A percentile compares a stretch with the other conserved stretches of the same genome.
Conservation (phyloP, 495 filamentous ascomycete species). For the Neurospora sp. region DNA sequence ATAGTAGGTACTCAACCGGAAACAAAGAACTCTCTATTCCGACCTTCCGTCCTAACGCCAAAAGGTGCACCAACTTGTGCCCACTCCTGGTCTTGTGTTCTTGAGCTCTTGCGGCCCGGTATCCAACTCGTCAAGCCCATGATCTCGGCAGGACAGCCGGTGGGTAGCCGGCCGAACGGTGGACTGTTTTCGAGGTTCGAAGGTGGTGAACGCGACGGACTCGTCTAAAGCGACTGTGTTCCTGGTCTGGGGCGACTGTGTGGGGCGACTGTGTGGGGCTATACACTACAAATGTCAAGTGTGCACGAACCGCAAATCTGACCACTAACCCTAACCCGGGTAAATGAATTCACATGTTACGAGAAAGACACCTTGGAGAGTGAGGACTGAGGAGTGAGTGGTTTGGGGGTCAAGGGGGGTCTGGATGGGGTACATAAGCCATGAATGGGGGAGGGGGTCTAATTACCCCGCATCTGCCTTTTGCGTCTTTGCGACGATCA, state of each 20-base stretch:
- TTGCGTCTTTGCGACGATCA: too few species aligned
- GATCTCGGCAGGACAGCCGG: too few species aligned
- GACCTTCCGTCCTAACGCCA: too few species aligned
- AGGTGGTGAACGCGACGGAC: not conserved
- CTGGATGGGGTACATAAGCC: not conserved
- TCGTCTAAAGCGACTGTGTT: too few species aligned
- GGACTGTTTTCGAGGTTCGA: not conserved
- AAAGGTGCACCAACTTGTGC: not conserved
- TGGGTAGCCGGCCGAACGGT: too few species aligned
- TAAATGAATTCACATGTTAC: not conserved
- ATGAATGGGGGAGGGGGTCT: not conserved
- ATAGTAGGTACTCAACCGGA: too few species aligned
- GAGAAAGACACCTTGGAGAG: not conserved
- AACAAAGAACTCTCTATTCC: too few species aligned
- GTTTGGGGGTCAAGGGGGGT: not conserved
- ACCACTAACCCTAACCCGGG: too few species aligned
- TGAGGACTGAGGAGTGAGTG: not conserved
- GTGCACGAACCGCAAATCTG: too few species aligned
- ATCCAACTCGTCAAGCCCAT: not conserved
- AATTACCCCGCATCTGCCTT: not conserved
- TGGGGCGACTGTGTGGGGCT: too few species aligned
- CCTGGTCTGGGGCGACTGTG: too few species aligned
- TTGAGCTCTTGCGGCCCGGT: not conserved
- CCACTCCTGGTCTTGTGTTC: not conserved
- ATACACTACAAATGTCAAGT: too few species aligned